Evolutionary conservation across 345 rosid genomes (phyloP), one percentile per base, ranked within the genome.

Genomic region (Dovyalis caffra): DNA sequence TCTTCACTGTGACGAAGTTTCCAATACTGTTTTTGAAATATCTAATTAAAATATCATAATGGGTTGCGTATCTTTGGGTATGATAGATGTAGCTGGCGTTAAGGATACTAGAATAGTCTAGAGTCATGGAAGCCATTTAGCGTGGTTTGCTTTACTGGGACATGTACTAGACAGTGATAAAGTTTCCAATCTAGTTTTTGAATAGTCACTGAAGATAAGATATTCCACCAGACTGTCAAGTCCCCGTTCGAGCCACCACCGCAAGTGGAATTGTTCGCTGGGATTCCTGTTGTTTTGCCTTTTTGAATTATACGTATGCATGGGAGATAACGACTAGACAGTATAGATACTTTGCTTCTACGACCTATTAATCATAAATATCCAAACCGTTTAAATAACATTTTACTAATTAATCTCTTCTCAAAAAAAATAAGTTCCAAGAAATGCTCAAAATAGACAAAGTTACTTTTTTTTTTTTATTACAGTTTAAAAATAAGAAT

Each of bases 81-180:
- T 35, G 7, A 8, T 11, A 8, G 40, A 37, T 37, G 40, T 37
- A 37, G 40, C 38, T 64, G 23, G n/a, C n/a, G n/a, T n/a, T n/a
- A n/a, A n/a, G n/a, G n/a, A n/a, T n/a, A n/a, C n/a, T 32, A 1
- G 66, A 33, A 29, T 63, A 26, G 31, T 25, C 66, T 4, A 5
- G 26, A 3, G 21, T 60, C 29, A 2, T 63, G 9, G 38, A 10
- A 10, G 45, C 87, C 77, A 75, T 76, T 66, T 65, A 82, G 67
- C 4, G 18, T 68, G 74, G 76, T 76, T 84, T 82, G 81, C 79
- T 85, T 79, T 84, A 63, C 45, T 73, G 47, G 53, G 79, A 82
- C 86, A 77, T 68, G 76, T 8, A 32, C 81, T 40, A 43, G 51
- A 73, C 82, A 61, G 38, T 8, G 49, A 35, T 31, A 70, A 77